A percentile compares a stretch with the other conserved stretches of the same genome.
phyloP scores from a whole-genome alignment of 768 basidiomycete species.

The Tricholoma terreum region DNA sequence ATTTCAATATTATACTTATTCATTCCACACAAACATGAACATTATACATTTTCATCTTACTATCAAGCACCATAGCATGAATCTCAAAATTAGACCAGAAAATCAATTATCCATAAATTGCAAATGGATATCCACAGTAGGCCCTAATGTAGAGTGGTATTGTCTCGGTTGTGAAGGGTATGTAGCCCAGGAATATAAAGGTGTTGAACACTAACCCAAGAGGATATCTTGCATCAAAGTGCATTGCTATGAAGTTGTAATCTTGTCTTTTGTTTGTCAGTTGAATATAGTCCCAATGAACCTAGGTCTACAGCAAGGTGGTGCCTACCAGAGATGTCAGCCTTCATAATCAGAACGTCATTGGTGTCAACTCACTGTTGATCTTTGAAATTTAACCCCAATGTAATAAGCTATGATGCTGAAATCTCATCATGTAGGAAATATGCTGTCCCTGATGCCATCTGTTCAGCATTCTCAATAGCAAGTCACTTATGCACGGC shows the following conservation, averaged over 20 bases:
- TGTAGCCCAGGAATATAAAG: no score
- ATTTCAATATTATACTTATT: no score
- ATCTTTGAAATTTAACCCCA: slow-evolving; percentile 11
- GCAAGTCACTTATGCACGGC: slow-evolving; percentile 7
- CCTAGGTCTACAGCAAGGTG: neutral
- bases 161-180: neutral
- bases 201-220: neutral
- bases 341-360: no score
- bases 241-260: slow-evolving; percentile 1
- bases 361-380: slow-evolving; percentile 11
- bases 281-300: slow-evolving; percentile 4
- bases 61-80: no score
- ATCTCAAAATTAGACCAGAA: no score
- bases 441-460: neutral
- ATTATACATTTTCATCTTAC: no score
- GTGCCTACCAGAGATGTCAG: neutral
- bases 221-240: neutral
- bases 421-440: slow-evolving; percentile 1
- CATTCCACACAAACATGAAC: no score
- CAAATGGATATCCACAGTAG: no score
- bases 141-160: no score
- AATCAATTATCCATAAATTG: no score
- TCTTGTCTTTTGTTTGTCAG: neutral
- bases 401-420: neutral
- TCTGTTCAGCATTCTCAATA: slow-evolving; percentile 7